Conservation (phyloP, 2,329 filamentous ascomycete species). For the Talaromyces sp. region DNA sequence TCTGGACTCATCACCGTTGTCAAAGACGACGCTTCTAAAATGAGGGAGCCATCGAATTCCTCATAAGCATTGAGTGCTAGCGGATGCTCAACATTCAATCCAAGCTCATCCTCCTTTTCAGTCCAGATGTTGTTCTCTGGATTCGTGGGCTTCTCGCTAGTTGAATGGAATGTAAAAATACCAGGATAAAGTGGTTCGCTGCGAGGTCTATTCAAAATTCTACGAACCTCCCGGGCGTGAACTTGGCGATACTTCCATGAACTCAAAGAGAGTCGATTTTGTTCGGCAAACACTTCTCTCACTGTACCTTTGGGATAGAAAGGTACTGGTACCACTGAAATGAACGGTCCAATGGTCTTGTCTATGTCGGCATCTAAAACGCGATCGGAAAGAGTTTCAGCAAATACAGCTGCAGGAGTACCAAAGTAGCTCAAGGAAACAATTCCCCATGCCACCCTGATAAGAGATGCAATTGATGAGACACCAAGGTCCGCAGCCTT, state of each 20-base stretch:
- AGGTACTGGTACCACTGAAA: conserved; percentile 30
- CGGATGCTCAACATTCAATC: conserved; percentile 36
- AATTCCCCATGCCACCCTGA: conserved; percentile 26
- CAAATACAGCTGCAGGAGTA: conserved; percentile 23
- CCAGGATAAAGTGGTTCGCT: conserved; percentile 27
- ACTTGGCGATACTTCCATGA: conserved; percentile 23
- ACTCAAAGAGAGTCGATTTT: conserved; percentile 21
- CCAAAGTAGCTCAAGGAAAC: conserved; percentile 24
- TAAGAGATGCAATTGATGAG: conserved; percentile 23
- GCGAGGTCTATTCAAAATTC: conserved; percentile 21
- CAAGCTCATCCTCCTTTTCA: conserved; percentile 25
- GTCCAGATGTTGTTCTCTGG: conserved; percentile 20
- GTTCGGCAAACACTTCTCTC: conserved; percentile 20
- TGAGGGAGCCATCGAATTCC: conserved; percentile 14
- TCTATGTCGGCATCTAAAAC: conserved; percentile 23
- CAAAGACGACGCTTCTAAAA: conserved; percentile 22
- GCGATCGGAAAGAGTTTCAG: conserved; percentile 28
- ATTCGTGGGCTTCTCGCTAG: conserved; percentile 1
- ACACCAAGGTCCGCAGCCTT: conserved; percentile 20
- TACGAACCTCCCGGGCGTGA: conserved; percentile 25
- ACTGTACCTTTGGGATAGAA: conserved; percentile 22
- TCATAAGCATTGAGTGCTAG: conserved; percentile 36
- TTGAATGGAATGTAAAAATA: conserved; percentile 28
- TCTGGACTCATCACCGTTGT: conserved; percentile 20
- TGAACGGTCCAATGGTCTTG: conserved; percentile 25